These are phyloP conservation scores for Auricularia auricula-judae DNA, from an alignment of 768 basidiomycete genomes.

Conservation along the genomic window DNA sequence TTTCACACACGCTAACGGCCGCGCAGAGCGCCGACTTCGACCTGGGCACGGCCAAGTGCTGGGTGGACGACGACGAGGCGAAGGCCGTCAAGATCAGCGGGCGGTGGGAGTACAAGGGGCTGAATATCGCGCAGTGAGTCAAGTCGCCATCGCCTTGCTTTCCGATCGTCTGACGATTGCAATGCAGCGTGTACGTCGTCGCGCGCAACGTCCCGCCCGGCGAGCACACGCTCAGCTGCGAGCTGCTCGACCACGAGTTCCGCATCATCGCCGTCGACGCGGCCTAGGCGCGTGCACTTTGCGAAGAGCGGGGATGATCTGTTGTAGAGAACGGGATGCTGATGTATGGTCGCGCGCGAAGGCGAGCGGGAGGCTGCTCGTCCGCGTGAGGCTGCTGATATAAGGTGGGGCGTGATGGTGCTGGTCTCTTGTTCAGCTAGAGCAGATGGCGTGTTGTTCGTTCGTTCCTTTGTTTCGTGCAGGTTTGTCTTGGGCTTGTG, in stretches of 20 bases:
- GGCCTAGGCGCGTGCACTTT: neutral
- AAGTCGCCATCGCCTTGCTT: neutral
- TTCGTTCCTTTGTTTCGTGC: too few species aligned
- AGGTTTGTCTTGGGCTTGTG: too few species aligned
- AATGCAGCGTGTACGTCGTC: neutral
- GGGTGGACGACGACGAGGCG: neutral
- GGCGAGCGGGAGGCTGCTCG: too few species aligned
- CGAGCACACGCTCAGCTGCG: neutral
- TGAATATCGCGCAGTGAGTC: neutral
- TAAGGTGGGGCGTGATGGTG: too few species aligned
- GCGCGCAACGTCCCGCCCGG: neutral
- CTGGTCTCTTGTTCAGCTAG: too few species aligned
- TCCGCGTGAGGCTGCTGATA: too few species aligned
- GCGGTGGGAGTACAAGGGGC: neutral
- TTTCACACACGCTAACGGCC: too few species aligned
- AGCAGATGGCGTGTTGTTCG: too few species aligned
- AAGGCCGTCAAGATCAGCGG: neutral
- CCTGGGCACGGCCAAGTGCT: slow-evolving; percentile 1
- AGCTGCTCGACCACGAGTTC: neutral
- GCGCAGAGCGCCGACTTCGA: neutral
- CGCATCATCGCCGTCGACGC: slow-evolving; percentile 1
- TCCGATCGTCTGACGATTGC: neutral
- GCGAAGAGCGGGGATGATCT: too few species aligned
- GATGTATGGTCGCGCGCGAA: too few species aligned
- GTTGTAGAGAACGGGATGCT: too few species aligned